Conservation (phyloP, 2,329 filamentous ascomycete genomes). For the Albifimbria verrucaria region DNA sequence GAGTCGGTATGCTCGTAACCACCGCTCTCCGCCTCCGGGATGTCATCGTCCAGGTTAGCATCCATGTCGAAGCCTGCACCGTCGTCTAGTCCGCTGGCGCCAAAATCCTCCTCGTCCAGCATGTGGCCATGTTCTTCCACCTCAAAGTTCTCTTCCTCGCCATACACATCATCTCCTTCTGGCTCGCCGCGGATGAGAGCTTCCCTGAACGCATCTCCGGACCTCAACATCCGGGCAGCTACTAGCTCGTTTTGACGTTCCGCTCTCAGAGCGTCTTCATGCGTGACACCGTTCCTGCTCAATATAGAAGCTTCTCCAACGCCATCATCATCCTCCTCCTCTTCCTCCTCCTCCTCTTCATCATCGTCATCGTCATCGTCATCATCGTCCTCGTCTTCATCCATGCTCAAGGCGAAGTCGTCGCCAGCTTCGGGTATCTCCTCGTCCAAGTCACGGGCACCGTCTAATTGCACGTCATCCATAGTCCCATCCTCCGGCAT, state of each 20-base stretch:
- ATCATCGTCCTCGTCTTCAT: conserved; percentile 38
- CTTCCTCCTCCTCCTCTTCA: conserved; percentile 33
- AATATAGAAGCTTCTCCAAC: conserved; percentile 27
- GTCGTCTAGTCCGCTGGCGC: conserved; percentile 25
- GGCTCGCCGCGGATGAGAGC: conserved; percentile 50
- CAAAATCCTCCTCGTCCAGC: conserved; percentile 61
- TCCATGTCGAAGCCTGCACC: conserved; percentile 48
- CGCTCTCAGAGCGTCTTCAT: conserved; percentile 36
- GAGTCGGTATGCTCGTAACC: conserved; percentile 78
- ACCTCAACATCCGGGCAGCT: conserved; percentile 49
- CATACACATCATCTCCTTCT: conserved; percentile 48
- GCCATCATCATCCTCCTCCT: conserved; percentile 36
- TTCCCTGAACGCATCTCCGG: conserved; percentile 61
- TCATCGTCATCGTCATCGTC: conserved; percentile 42
- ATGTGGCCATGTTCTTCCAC: conserved; percentile 56
- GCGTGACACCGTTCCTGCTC: conserved; percentile 28
- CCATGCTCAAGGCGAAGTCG: conserved; percentile 46
- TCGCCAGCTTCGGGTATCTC: conserved; percentile 68
- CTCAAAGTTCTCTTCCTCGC: conserved; percentile 50
- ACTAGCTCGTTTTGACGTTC: conserved; percentile 48
- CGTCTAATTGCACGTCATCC: conserved; percentile 55
- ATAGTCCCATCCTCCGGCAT: conserved; percentile 44
- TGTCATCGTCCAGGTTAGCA: conserved; percentile 68
- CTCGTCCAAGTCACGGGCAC: conserved; percentile 63
- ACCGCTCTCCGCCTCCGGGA: conserved; percentile 61